phyloP scores from a whole-genome alignment of 2,329 filamentous ascomycete species.

The Exserohilum turcica region DNA sequence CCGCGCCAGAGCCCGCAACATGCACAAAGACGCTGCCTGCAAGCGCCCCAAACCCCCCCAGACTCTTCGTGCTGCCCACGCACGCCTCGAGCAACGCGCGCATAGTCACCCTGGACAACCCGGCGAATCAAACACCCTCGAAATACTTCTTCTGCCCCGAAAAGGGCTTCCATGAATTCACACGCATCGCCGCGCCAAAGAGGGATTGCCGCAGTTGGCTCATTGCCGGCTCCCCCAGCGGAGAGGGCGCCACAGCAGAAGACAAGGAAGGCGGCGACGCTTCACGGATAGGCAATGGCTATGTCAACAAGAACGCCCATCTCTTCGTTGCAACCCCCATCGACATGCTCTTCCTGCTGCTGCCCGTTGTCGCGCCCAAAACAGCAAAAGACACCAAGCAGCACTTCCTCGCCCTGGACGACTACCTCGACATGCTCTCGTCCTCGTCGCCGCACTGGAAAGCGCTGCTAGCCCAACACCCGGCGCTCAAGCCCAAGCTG shows the following conservation, averaged over 20 bases:
- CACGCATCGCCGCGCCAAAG: conserved; percentile 58
- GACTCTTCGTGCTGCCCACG: conserved; percentile 63
- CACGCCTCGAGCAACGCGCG: conserved; percentile 58
- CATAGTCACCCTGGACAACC: conserved; percentile 62
- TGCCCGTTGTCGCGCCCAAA: conserved; percentile 69
- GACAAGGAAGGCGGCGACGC: conserved; percentile 9
- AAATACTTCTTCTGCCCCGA: conserved; percentile 65
- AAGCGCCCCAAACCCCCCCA: conserved; percentile 52
- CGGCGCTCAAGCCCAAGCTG: conserved; percentile 52
- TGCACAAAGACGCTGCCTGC: conserved; percentile 42
- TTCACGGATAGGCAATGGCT: conserved; percentile 48
- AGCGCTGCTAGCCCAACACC: conserved; percentile 58
- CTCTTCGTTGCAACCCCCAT: conserved; percentile 83
- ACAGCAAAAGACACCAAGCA: conserved; percentile 59
- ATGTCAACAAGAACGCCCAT: conserved; percentile 69
- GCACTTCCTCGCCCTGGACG: conserved; percentile 71
- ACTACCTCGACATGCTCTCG: conserved; percentile 70
- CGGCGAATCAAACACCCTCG: conserved; percentile 54
- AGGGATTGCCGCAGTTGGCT: conserved; percentile 61
- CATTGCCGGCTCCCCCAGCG: conserved; percentile 40
- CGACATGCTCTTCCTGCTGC: conserved; percentile 81
- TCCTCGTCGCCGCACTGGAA: conserved; percentile 63
- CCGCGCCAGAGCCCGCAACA: conserved; percentile 29
- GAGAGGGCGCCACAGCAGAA: not conserved
- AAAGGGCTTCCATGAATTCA: conserved; percentile 66